Conservation (phyloP, 208 protist species). For the Plasmodiophora brassicae region DNA sequence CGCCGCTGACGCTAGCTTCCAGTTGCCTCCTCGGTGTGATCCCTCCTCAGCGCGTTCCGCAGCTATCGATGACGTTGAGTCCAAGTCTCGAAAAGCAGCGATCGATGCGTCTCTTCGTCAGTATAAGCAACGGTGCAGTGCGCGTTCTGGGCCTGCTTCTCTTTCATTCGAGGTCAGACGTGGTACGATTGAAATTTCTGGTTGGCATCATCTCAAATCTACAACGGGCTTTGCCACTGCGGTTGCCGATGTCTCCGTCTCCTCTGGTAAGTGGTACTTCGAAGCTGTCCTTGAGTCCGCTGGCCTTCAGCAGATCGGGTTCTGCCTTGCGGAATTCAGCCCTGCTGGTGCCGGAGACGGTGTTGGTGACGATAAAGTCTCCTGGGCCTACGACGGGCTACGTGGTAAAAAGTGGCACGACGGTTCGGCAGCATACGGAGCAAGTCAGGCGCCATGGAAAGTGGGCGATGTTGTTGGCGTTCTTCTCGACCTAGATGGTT, state of each 20-base stretch:
- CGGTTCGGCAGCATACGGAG: background rate
- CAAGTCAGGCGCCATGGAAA: background rate
- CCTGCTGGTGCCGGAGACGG: conserved; percentile 10
- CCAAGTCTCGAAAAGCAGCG: background rate
- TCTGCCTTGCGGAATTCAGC: background rate
- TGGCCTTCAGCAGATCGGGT: background rate
- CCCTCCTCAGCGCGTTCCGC: background rate
- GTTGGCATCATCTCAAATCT: background rate
- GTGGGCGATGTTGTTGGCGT: conserved; percentile 1
- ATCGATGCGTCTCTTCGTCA: background rate
- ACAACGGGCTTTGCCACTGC: conserved; percentile 2
- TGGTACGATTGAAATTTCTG: background rate
- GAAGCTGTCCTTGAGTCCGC: conserved; percentile 8
- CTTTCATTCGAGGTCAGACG: conserved; percentile 4
- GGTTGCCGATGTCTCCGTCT: conserved; percentile 1
- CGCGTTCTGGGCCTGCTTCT: background rate
- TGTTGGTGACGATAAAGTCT: background rate
- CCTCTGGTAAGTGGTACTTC: conserved; percentile 25
- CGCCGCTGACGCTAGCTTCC: conserved; percentile 1
- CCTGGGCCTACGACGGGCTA: background rate
- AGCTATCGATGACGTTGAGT: background rate
- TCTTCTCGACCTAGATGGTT: background rate
- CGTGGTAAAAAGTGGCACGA: conserved; percentile 30
- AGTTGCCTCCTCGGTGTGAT: background rate
- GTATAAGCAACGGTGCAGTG: conserved; percentile 22